Conservation (phyloP, 768 basidiomycete species). For the Termitomyces titanicus region DNA sequence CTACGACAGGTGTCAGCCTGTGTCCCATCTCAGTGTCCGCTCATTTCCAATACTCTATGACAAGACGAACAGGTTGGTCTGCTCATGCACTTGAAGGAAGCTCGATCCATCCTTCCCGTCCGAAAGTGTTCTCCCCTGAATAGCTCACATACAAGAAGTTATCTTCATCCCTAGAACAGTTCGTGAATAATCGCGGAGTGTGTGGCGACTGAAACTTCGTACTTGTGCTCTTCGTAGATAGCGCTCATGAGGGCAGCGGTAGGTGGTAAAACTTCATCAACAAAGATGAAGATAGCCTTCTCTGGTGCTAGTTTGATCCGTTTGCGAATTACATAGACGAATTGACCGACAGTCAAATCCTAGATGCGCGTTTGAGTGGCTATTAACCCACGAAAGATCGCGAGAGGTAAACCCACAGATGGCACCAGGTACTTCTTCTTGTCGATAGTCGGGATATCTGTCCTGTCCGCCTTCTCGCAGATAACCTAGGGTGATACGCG, state of each 20-base stretch:
- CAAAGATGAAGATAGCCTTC: constrained; percentile 99
- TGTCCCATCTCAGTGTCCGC: constrained; percentile 18
- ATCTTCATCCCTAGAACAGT: constrained; percentile 86
- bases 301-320: constrained; percentile 99
- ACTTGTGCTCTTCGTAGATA: constrained; percentile 99
- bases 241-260: constrained; percentile 98
- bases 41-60: constrained; percentile 18
- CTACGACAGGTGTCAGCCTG: constrained; percentile 11
- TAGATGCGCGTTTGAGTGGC: constrained; percentile 25
- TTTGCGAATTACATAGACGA: constrained; percentile 99
- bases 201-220: constrained; percentile 26
- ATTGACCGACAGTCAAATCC: constrained; percentile 97
- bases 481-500: constrained; percentile 67
- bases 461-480: constrained; percentile 98
- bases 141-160: constrained; percentile 98
- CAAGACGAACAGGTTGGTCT: constrained; percentile 4
- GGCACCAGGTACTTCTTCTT: constrained; percentile 99
- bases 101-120: constrained; percentile 50
- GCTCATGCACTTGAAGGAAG: constrained; percentile 42
- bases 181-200: constrained; percentile 21
- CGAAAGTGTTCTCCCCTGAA: constrained; percentile 98
- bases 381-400: constrained; percentile 6
- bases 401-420: constrained; percentile 56
- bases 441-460: constrained; percentile 98
- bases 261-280: constrained; percentile 96